Evolutionary conservation across 164 flowering plant genomes (phyloP).

Genomic region (Piper longum): DNA sequence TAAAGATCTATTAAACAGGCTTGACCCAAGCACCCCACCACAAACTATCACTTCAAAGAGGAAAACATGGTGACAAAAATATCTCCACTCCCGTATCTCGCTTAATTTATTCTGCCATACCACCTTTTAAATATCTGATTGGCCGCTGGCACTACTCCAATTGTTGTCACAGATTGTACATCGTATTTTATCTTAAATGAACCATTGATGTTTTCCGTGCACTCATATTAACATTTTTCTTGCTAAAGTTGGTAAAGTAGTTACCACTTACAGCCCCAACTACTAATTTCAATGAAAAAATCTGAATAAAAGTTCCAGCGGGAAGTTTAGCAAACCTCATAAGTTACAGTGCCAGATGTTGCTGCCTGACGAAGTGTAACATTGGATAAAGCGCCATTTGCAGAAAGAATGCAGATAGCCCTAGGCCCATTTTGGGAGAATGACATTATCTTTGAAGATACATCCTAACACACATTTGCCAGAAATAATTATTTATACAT

Average conservation of each 20-base stretch:
- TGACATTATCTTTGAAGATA: conserved; percentile 71
- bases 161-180: too few species aligned
- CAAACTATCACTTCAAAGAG: too few species aligned
- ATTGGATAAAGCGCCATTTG: conserved; percentile 85
- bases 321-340: conserved; percentile 48
- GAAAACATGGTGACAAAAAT: too few species aligned
- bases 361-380: conserved; percentile 84
- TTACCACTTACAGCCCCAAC: neutral
- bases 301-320: neutral
- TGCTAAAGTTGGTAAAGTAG: neutral
- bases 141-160: too few species aligned
- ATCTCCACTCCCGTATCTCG: too few species aligned
- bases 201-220: neutral
- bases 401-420: conserved; percentile 79
- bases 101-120: too few species aligned
- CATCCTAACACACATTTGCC: conserved; percentile 39
- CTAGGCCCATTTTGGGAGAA: conserved; percentile 79
- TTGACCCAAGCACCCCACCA: too few species aligned
- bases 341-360: conserved; percentile 84
- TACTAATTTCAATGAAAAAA: neutral
- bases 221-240: neutral
- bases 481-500: neutral
- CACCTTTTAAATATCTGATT: too few species aligned
- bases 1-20: too few species aligned
- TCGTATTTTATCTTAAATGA: too few species aligned